Evolutionary conservation across 2,329 filamentous ascomycete genomes (phyloP).

Genomic region (Ascomycota sp.): DNA sequence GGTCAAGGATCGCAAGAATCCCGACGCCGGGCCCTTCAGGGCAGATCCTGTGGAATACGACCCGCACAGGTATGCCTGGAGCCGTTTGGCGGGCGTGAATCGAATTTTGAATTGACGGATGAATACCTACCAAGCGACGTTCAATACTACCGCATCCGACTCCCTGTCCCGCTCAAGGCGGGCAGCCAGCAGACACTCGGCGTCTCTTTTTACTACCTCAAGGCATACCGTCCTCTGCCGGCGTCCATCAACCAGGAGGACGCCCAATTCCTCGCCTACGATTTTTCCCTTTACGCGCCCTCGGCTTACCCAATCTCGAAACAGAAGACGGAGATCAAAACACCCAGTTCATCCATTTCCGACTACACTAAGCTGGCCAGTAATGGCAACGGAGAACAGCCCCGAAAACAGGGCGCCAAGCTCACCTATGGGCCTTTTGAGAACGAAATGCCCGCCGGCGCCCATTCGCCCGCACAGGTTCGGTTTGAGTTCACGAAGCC

Average conservation of each 20-base stretch:
- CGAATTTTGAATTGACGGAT: not conserved
- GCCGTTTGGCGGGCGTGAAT: not conserved
- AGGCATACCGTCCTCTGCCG: conserved; percentile 62
- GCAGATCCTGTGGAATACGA: conserved; percentile 49
- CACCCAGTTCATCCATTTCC: conserved; percentile 55
- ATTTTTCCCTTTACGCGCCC: conserved; percentile 67
- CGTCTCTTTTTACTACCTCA: conserved; percentile 68
- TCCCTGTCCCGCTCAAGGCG: conserved; percentile 56
- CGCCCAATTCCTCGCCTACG: conserved; percentile 69
- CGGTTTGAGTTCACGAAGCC: conserved; percentile 95
- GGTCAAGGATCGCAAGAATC: conserved; percentile 78
- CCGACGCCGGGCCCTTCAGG: conserved; percentile 43
- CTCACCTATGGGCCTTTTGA: conserved; percentile 79
- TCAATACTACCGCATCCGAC: conserved; percentile 69
- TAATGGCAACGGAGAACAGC: conserved; percentile 40
- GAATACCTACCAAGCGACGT: conserved; percentile 30
- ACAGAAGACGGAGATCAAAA: conserved; percentile 95
- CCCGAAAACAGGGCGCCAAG: conserved; percentile 65
- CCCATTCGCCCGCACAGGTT: conserved; percentile 49
- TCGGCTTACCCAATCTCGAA: conserved; percentile 73
- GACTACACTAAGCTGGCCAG: conserved; percentile 63
- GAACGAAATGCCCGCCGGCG: conserved; percentile 56
- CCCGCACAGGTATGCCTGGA: conserved; percentile 27
- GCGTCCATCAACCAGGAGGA: conserved; percentile 66
- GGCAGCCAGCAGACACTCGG: conserved; percentile 67